Base-by-base conservation (phyloP, 805 yeast genomes). In the Saturnispora mendoncae region DNA sequence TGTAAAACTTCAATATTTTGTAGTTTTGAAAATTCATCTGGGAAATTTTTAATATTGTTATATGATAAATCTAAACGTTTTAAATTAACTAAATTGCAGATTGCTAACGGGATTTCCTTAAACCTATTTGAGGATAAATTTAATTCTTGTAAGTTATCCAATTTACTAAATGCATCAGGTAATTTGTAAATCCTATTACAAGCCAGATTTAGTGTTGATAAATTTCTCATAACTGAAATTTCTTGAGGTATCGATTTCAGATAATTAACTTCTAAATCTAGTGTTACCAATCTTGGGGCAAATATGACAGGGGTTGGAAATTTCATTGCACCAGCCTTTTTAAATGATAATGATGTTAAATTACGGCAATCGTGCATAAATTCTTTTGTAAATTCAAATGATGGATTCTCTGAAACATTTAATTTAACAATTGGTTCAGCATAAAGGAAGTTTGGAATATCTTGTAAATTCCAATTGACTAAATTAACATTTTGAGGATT, bases 381-480 rank as follows among this genome's bases (percentile, higher is more conserved):
- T 55, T 87, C 95, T 42, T 76, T 64, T 0, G 97, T 94, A 26
- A 88, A 66, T 45, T 78, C 76, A 40, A 90, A 80, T 14, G 94
- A 82, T 4, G 95, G 94, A 56, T 88, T 88, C 47, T 81, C 76
- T 2, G 94, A 82, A 7, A 86, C 85, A 58, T 88, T 90, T 46
- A 88, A 67, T 46, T 79, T 71, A 51, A 82, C 83, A 44, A 88
- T 85, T 47, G 84, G 90, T 42, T 80, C 73, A 0, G 95, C 84
- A 56, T 81, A 86, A 47, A 88, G 74, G 23, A 82, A 71, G 41
- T 85, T 81, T 0, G 97, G 97, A 6, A 90, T 83, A 15, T 85
- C 84, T 47, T 84, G 85, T 42, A 88, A 65, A 51, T 82, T 80
- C 66, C 82, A 71, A 42, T 82, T 75, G 29, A 78, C 72, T 46